Percentiles rank a stretch among this genome's conserved stretches.
These are phyloP conservation scores for Chlamydomonas incerta DNA, from an alignment of 139 green algal genomes.

Conservation along the genomic window DNA sequence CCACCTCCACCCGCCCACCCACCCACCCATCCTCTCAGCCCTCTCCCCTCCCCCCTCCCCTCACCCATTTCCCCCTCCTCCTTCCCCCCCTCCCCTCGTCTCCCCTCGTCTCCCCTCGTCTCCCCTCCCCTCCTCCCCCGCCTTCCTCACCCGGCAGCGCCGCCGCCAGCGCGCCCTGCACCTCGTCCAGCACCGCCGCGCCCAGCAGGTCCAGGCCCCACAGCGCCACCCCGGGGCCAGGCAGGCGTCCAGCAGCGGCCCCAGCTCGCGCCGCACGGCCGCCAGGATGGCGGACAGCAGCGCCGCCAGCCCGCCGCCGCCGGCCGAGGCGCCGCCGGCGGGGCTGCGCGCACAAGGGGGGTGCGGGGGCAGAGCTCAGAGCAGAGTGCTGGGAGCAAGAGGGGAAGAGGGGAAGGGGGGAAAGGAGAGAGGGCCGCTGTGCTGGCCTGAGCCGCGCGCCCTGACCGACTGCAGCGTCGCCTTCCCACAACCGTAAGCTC, in stretches of 20 bases:
- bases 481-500: too few species aligned
- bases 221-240: constrained; percentile 59
- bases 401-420: background rate
- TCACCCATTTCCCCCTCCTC: background rate
- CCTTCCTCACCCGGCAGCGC: constrained; percentile 73
- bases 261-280: constrained; percentile 19
- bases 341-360: background rate
- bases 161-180: constrained; percentile 69
- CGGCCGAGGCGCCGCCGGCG: background rate
- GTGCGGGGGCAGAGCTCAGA: too few species aligned
- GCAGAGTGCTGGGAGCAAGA: background rate
- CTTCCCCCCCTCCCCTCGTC: too few species aligned
- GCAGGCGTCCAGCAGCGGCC: constrained; percentile 50
- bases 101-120: background rate
- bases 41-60: background rate
- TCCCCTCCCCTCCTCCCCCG: constrained; percentile 49
- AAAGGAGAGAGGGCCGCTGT: too few species aligned
- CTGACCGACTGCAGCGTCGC: too few species aligned
- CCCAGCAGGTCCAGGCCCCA: constrained; percentile 86
- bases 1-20: too few species aligned
- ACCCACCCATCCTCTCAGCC: too few species aligned
- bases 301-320: constrained; percentile 19
- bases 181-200: constrained; percentile 81
- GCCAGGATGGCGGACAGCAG: constrained; percentile 52
- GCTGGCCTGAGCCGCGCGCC: too few species aligned